Evolutionary conservation across 148 eudicot species (phyloP).

Genomic region (Beta vulgaris): DNA sequence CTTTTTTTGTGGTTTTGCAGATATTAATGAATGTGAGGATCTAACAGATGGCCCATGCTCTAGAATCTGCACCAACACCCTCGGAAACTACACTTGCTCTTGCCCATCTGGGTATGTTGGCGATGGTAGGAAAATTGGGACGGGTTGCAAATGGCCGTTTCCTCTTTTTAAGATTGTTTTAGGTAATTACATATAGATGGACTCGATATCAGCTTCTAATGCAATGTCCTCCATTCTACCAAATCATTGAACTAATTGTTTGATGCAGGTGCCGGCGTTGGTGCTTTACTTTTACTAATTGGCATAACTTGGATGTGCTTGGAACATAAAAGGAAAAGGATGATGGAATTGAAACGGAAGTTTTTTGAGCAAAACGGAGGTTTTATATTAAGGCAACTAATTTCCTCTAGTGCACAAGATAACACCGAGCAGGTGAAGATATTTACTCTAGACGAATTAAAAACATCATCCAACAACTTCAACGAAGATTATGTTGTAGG

Average conservation of each 20-base stretch:
- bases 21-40: background rate
- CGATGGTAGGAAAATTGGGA: conserved; percentile 27
- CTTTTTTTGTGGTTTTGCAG: background rate
- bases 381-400: conserved; percentile 3
- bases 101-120: conserved; percentile 33
- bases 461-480: conserved; percentile 7
- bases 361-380: conserved; percentile 22
- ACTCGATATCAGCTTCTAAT: too few relatives aligned
- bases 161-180: conserved; percentile 3
- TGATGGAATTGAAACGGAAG: background rate
- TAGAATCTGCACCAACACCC: background rate
- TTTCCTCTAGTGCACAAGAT: background rate
- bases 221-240: background rate
- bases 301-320: conserved; percentile 20
- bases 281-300: background rate
- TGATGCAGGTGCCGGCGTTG: conserved; percentile 3
- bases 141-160: background rate
- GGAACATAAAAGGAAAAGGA: background rate
- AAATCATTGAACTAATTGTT: conserved; percentile 30
- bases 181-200: background rate
- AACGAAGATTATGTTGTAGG: conserved; percentile 4
- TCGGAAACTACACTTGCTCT: background rate
- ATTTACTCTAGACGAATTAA: conserved; percentile 1
- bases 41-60: background rate
- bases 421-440: background rate